Base-by-base conservation (phyloP, 2,329 filamentous ascomycete species). In the Coniochaeta sp. region DNA sequence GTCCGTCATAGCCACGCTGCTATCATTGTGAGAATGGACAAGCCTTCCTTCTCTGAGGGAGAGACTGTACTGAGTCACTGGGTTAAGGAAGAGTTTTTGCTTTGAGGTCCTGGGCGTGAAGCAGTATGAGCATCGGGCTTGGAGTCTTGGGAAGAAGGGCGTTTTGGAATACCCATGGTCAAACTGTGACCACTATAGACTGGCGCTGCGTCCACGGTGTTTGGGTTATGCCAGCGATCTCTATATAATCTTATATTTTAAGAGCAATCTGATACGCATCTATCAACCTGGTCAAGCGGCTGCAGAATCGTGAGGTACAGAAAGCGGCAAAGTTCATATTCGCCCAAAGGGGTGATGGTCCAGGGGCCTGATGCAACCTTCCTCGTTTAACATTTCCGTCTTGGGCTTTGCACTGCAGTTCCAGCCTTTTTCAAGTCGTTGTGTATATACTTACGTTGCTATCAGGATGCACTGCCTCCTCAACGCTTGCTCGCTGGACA, bases 1-100 rank as follows among this genome's bases (percentile, higher is more conserved):
- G 81, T 86, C 59, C 76, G 80, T n/a, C 91, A 96, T 70, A 90
- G 85, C 62, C 93, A 98, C 73, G 93, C 93, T 0, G 93, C 93
- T 3, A 96, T 98, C 56, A 90, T 98, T 64, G 87, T 96, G 38
- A 83, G 93, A 40, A 84, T 79, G 61, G 84, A 89, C 43, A 87
- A 85, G 70, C 77, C 81, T 58, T 76, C 73, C 0, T 96, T 92
- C 67, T 79, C 82, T 1, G 93, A 98, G 73, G 93, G 93, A 0
- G 84, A 82, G 68, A 71, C 90, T 14, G 90, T 97, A 36, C 77
- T 95, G 60, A 82, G 80, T 67, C 93, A 98, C 75, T 98, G 90
- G 89, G 76, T 92, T 2, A 81, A 87, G 58, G 81, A 88, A 55
- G 88, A 88, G 68, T 97, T 98, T 70, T 72, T 85, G 64, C 68